These are phyloP conservation scores for Pichia sp. DNA, from an alignment of 1,139 yeast genomes.

Conservation along the genomic window DNA sequence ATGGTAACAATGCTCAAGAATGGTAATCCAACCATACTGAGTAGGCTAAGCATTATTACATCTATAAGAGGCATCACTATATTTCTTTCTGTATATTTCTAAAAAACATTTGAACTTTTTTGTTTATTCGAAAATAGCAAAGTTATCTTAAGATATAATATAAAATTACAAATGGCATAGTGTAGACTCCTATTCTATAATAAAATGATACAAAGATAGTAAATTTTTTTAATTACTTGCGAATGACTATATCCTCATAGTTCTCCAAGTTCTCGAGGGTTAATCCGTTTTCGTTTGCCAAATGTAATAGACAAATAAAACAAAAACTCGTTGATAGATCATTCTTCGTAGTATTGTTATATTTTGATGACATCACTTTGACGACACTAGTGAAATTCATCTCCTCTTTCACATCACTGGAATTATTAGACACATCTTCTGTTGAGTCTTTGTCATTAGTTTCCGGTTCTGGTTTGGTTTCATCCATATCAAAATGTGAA, in stretches of 20 bases:
- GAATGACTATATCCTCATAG: constrained; percentile 38
- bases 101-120: neutral
- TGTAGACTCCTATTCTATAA: too few species aligned
- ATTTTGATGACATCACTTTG: constrained; percentile 34
- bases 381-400: constrained; percentile 28
- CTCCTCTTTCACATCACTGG: constrained; percentile 6
- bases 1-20: constrained; percentile 68
- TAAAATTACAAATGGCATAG: neutral
- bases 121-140: neutral
- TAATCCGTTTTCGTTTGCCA: constrained; percentile 48
- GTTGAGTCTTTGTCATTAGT: neutral
- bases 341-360: constrained; percentile 32
- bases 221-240: neutral
- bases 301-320: constrained; percentile 46
- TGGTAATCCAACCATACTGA: constrained; percentile 38
- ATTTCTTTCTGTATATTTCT: too few species aligned
- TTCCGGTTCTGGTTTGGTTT: neutral
- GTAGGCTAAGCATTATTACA: too few species aligned
- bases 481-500: constrained; percentile 12
- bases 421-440: neutral
- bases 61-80: neutral
- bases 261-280: constrained; percentile 33
- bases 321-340: constrained; percentile 50
- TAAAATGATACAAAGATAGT: too few species aligned
- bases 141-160: neutral